These are phyloP conservation scores for Erodium texanum DNA, from an alignment of 441 rosid genomes.

Conservation along the genomic window DNA sequence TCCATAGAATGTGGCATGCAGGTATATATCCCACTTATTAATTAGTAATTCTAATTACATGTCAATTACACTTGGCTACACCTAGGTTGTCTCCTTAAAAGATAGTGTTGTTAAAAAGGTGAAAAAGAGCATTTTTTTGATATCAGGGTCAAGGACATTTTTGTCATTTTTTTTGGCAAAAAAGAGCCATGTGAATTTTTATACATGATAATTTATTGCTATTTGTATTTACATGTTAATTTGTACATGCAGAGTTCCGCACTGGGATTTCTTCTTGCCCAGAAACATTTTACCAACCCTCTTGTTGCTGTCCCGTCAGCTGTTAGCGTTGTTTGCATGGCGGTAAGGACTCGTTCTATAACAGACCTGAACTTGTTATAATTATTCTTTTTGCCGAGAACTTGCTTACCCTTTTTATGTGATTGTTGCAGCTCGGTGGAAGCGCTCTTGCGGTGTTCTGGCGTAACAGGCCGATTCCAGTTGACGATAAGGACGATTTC, in stretches of 20 bases:
- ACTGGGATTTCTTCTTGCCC: slow-evolving; percentile 86
- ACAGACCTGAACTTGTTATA: too few species aligned
- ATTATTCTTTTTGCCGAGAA: neutral
- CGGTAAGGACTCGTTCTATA: slow-evolving; percentile 38
- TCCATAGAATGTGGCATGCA: slow-evolving; percentile 99
- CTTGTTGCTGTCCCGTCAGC: slow-evolving; percentile 97
- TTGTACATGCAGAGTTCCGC: slow-evolving; percentile 67
- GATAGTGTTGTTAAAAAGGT: too few species aligned
- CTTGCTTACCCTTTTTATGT: slow-evolving; percentile 2
- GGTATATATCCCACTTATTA: slow-evolving; percentile 28
- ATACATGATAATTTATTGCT: too few species aligned
- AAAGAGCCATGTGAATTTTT: too few species aligned
- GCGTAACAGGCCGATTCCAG: slow-evolving; percentile 73
- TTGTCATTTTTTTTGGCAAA: too few species aligned
- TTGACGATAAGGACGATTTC: slow-evolving; percentile 84
- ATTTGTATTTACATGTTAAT: neutral
- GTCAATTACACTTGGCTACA: too few species aligned
- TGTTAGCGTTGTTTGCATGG: slow-evolving; percentile 95
- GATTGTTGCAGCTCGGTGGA: slow-evolving; percentile 64
- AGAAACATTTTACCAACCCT: slow-evolving; percentile 84
- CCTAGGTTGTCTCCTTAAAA: too few species aligned
- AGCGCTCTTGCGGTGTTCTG: slow-evolving; percentile 85
- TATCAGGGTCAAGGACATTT: too few species aligned
- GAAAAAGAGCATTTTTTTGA: too few species aligned
- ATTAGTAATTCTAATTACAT: neutral